Evolutionary conservation across 805 yeast species (phyloP).

Genomic region (Candida khao-thaluensis): DNA sequence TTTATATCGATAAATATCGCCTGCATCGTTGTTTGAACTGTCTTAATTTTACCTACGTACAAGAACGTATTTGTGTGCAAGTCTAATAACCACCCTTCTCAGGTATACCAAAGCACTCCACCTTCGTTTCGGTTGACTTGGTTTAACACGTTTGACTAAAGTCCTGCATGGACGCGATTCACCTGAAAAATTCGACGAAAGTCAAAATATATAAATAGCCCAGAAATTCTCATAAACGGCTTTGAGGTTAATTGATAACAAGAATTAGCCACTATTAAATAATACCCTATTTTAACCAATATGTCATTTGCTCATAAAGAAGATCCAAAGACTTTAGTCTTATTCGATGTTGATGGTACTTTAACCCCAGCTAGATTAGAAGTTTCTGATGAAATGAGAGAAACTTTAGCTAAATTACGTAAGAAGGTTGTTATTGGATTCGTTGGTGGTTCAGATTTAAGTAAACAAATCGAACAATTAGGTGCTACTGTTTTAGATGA

Average conservation of each 20-base stretch:
- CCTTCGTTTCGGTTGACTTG: too few relatives aligned
- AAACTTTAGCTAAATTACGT: conserved; percentile 70
- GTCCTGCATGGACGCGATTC: conserved; percentile 10
- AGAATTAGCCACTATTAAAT: neutral
- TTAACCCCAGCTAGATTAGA: conserved; percentile 93
- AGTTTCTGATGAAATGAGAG: conserved; percentile 74
- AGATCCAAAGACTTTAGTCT: conserved; percentile 81
- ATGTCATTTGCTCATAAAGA: conserved; percentile 72
- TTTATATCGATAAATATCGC: too few relatives aligned
- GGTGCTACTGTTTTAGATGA: conserved; percentile 73
- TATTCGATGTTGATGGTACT: conserved; percentile 98
- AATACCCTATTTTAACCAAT: conserved; percentile 1
- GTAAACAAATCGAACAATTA: conserved; percentile 94
- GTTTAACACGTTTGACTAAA: conserved; percentile 2
- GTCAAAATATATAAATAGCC: conserved; percentile 3
- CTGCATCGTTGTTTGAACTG: too few relatives aligned
- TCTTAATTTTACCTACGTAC: too few relatives aligned
- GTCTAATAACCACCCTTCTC: too few relatives aligned
- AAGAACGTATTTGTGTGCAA: too few relatives aligned
- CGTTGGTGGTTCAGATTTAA: conserved; percentile 95
- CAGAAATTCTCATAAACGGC: conserved; percentile 1
- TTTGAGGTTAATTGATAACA: conserved; percentile 2
- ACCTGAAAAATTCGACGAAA: conserved; percentile 1
- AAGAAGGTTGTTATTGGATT: conserved; percentile 93
- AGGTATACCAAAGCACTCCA: too few relatives aligned